Conservation (phyloP, 495 filamentous ascomycete species). For the Xylaria nigripes region DNA sequence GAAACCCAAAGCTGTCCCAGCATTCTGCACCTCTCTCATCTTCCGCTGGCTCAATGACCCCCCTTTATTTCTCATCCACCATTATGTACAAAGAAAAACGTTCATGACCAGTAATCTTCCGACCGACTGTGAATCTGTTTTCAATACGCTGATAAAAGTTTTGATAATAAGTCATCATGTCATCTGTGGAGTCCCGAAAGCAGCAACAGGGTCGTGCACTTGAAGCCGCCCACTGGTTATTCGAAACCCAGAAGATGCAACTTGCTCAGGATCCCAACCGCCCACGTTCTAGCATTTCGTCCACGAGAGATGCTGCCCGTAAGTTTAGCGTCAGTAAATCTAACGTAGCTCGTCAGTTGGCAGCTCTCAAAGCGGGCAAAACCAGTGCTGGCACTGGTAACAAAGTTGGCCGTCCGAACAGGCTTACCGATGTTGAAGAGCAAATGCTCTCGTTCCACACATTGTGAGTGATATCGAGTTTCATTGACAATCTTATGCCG, state of each 20-base stretch:
- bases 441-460: conserved; percentile 7
- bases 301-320: background rate
- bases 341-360: conserved; percentile 2
- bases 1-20: conserved; percentile 2
- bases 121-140: background rate
- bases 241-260: conserved; percentile 3
- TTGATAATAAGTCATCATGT: background rate
- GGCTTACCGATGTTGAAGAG: conserved; percentile 3
- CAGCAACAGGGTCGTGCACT: background rate
- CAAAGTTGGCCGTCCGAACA: background rate
- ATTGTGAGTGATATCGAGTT: background rate
- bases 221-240: conserved; percentile 4
- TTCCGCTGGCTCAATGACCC: background rate
- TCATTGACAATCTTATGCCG: background rate
- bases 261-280: conserved; percentile 8
- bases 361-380: conserved; percentile 1
- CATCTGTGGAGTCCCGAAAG: background rate
- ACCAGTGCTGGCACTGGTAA: background rate
- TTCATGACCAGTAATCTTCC: background rate
- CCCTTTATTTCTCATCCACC: background rate
- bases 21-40: conserved; percentile 2
- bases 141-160: background rate
- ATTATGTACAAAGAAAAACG: background rate
- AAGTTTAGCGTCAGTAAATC: conserved; percentile 3
- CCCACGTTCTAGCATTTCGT: conserved; percentile 1